These are phyloP conservation scores for Syzygium aromaticum DNA, from an alignment of 345 rosid species.

Conservation along the genomic window DNA sequence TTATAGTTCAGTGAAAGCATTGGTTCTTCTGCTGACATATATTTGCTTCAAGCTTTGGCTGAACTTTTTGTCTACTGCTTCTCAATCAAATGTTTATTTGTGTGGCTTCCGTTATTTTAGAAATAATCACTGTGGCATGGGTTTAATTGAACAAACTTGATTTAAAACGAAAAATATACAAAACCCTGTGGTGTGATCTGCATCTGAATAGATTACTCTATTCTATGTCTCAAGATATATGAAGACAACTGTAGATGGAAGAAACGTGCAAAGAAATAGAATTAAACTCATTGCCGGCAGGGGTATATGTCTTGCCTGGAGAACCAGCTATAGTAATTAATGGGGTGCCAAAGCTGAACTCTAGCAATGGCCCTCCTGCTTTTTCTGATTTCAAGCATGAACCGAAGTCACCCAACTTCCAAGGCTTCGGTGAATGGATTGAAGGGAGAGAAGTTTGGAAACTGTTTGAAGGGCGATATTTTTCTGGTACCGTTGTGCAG, in stretches of 20 bases:
- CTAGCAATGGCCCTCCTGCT: conserved; percentile 3
- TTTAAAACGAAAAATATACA: not conserved
- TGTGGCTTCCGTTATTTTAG: not conserved
- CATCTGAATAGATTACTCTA: not conserved
- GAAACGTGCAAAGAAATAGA: conserved; percentile 5
- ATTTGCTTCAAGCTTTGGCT: not conserved
- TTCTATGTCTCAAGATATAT: not conserved
- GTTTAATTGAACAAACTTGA: not conserved
- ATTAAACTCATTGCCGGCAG: conserved; percentile 12
- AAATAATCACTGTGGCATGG: not conserved
- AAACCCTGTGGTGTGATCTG: not conserved
- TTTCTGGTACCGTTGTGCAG: conserved; percentile 42
- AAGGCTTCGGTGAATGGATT: conserved; percentile 71
- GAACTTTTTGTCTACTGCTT: not conserved
- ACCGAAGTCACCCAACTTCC: conserved; percentile 9
- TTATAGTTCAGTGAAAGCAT: not conserved
- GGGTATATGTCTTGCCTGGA: conserved; percentile 49
- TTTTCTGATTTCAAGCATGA: conserved; percentile 5
- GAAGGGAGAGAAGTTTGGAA: conserved; percentile 74
- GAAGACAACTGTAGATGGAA: not conserved
- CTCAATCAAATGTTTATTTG: not conserved
- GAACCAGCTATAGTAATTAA: conserved; percentile 79
- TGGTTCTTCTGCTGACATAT: not conserved
- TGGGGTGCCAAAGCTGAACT: conserved; percentile 49
- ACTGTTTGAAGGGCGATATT: conserved; percentile 38